A percentile compares a stretch with the other conserved stretches of the same genome.
phyloP scores from a whole-genome alignment of 345 rosid species.

The Aurinia saxatilis region DNA sequence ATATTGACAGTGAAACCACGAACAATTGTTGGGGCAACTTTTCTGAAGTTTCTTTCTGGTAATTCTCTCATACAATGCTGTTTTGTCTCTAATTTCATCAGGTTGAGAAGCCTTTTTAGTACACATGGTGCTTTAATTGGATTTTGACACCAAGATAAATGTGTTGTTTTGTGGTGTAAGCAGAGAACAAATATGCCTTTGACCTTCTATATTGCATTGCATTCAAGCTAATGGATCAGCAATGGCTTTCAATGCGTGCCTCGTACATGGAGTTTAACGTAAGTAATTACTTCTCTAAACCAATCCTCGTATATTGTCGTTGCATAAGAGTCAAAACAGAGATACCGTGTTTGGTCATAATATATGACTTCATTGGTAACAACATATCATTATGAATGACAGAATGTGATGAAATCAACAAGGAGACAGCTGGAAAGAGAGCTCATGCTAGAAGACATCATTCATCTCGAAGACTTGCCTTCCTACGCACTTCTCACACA shows the following conservation, averaged over 20 bases:
- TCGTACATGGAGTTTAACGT: constrained; percentile 99
- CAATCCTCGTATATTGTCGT: background rate
- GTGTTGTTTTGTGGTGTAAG: background rate
- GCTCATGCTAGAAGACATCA: constrained; percentile 68
- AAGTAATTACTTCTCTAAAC: constrained; percentile 1
- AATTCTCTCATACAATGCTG: constrained; percentile 5
- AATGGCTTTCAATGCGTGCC: constrained; percentile 95
- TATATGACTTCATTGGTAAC: background rate
- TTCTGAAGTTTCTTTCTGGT: constrained; percentile 92
- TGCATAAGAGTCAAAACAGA: background rate
- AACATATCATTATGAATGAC: background rate
- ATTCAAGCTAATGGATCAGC: constrained; percentile 94
- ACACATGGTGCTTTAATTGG: background rate
- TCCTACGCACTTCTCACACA: constrained; percentile 57
- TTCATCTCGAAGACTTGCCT: constrained; percentile 75
- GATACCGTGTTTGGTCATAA: background rate
- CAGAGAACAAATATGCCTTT: constrained; percentile 90
- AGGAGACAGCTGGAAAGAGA: constrained; percentile 92
- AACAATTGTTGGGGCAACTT: constrained; percentile 69
- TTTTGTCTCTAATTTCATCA: background rate
- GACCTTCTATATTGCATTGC: constrained; percentile 95
- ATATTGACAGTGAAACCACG: constrained; percentile 76
- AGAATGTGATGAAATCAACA: constrained; percentile 81
- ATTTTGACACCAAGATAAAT: background rate
- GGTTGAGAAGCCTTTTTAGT: background rate